Evolutionary conservation across 2,329 filamentous ascomycete genomes (phyloP), one percentile per base, ranked within the genome.

Genomic region (Cordyceps javanica): DNA sequence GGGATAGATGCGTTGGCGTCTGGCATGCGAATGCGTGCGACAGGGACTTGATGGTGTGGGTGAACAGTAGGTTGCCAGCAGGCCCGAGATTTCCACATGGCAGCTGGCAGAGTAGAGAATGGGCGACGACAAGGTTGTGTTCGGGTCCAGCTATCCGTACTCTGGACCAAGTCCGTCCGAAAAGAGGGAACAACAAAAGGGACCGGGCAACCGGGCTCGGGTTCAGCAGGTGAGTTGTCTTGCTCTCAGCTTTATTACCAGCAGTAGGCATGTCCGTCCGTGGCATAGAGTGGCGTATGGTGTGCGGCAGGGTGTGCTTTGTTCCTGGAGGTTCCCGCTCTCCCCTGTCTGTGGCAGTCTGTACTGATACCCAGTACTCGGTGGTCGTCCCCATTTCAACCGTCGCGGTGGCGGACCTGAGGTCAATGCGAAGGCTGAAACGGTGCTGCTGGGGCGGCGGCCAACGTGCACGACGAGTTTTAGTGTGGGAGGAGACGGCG

Each of bases 351-450:
- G 23, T 51, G 19, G n/a, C 23, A n/a, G 21, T 26, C 11, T 23
- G 19, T 16, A n/a, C 11, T 14, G 10, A 9, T 13, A 11, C 16
- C 16, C 16, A 34, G 21, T 10, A 21, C 19, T 25, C 25, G 55
- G 39, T 21, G 21, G 16, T 51, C 16, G 51, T 38, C 38, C 21
- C 41, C 30, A 54, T 38, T 46, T 21, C 8, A 46, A 55, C 23
- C 23, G 21, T 55, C 41, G 21, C 36, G 38, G 38, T 10, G 53
- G 53, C 53, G 53, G 42, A 30, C n/a, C 42, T 21, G 53, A 55
- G 53, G 55, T 57, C 55, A 57, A 51, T 52, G 55, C 55, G 55
- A 57, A 38, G 46, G 55, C 55, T 57, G 55, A 57, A 57, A 57
- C 55, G 46, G 38, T 52, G 38, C 34, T 14, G 36, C 53, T 48